phyloP scores from a whole-genome alignment of 2,329 filamentous ascomycete genomes.

The Colletotrichum tropicicola region DNA sequence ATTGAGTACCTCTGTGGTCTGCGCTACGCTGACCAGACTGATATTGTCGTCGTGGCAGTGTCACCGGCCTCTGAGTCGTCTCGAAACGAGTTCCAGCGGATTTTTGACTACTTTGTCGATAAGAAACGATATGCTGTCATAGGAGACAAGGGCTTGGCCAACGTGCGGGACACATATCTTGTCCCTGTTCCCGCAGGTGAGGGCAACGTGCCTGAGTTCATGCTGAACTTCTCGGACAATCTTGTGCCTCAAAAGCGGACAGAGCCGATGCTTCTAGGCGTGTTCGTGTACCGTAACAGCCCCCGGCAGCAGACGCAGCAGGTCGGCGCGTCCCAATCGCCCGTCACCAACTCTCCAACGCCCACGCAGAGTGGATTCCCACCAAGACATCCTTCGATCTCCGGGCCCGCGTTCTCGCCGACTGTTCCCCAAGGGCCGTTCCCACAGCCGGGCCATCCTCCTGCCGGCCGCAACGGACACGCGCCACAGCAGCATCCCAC shows the following conservation, averaged over 20 bases:
- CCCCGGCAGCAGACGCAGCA: constrained; percentile 45
- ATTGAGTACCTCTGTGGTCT: constrained; percentile 92
- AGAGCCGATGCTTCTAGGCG: constrained; percentile 82
- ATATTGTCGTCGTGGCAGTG: constrained; percentile 83
- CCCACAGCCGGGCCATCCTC: constrained; percentile 10
- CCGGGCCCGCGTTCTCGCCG: constrained; percentile 62
- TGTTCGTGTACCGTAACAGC: constrained; percentile 83
- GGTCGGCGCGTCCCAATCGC: constrained; percentile 34
- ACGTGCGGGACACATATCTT: constrained; percentile 90
- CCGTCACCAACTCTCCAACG: constrained; percentile 39
- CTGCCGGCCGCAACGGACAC: constrained; percentile 12
- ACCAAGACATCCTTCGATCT: constrained; percentile 56
- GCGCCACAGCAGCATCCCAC: constrained; percentile 29
- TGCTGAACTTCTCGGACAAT: constrained; percentile 88
- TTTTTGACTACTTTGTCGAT: constrained; percentile 88
- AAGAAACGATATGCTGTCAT: constrained; percentile 90
- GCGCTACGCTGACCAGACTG: constrained; percentile 82
- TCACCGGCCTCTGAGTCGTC: constrained; percentile 70
- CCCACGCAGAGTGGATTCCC: constrained; percentile 45
- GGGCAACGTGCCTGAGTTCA: constrained; percentile 80
- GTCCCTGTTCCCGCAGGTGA: constrained; percentile 83
- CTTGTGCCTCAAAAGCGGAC: constrained; percentile 75
- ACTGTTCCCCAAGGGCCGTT: constrained; percentile 42
- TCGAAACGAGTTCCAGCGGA: constrained; percentile 71
- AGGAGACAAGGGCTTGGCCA: constrained; percentile 75